Evolutionary conservation across 441 rosid genomes (phyloP).

Genomic region (Breynia disticha): DNA sequence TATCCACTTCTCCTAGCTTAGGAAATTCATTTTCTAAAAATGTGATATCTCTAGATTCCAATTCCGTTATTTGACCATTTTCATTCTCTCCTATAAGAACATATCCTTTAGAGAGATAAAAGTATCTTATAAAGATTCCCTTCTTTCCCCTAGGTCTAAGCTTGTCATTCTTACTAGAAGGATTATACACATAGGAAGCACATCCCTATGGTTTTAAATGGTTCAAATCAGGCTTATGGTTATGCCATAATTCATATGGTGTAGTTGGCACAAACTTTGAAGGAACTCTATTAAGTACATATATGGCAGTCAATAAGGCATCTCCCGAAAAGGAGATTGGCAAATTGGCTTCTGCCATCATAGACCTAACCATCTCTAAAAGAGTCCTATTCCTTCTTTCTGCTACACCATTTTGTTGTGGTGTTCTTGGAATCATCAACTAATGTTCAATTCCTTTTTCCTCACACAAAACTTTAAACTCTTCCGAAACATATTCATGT

Average conservation of each 20-base stretch:
- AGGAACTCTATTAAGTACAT: background rate
- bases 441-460: constrained; percentile 2
- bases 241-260: constrained; percentile 1
- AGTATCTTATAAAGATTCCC: background rate
- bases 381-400: background rate
- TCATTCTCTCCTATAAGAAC: background rate
- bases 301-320: background rate
- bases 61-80: background rate
- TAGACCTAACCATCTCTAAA: constrained; percentile 2
- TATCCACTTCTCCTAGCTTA: background rate
- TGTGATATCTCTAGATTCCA: background rate
- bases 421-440: background rate
- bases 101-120: background rate
- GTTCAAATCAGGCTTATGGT: background rate
- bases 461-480: background rate
- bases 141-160: background rate
- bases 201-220: background rate
- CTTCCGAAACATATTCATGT: background rate
- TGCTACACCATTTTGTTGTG: constrained; percentile 4
- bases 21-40: constrained; percentile 3
- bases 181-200: background rate
- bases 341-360: background rate
- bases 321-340: background rate
- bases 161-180: background rate
- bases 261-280: background rate